Percentiles rank a stretch among this genome's conserved stretches.
Evolutionary conservation across 352 stramenopile species (phyloP).

Genomic region (Peronospora belbahrii): DNA sequence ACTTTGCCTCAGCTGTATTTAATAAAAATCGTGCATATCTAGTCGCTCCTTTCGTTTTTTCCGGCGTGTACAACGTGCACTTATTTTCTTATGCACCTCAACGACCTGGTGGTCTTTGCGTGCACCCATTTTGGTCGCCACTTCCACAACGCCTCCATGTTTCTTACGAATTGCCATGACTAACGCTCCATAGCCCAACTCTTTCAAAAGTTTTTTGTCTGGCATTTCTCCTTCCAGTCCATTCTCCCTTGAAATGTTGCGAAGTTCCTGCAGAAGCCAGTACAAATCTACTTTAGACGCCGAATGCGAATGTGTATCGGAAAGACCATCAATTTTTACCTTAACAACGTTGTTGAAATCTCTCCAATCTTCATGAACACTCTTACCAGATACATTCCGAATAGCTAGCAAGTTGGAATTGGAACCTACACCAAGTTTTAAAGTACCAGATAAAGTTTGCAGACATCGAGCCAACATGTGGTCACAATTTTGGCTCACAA

Average conservation of each 20-base stretch:
- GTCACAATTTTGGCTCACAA: conserved; percentile 6
- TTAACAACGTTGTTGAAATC: conserved; percentile 57
- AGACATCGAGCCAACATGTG: conserved; percentile 19
- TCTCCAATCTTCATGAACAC: conserved; percentile 32
- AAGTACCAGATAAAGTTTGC: background rate
- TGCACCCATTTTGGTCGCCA: conserved; percentile 51
- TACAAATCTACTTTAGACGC: conserved; percentile 1
- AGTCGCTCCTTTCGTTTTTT: conserved; percentile 47
- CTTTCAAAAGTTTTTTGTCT: conserved; percentile 67
- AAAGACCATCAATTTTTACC: conserved; percentile 24
- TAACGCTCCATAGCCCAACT: conserved; percentile 48
- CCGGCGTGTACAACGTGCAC: conserved; percentile 49
- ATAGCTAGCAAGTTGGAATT: background rate
- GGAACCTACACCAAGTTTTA: conserved; percentile 1
- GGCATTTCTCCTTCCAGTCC: conserved; percentile 34
- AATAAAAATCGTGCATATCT: conserved; percentile 68
- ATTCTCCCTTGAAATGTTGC: conserved; percentile 47
- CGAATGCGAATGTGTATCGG: background rate
- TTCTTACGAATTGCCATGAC: conserved; percentile 78
- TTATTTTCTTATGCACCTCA: conserved; percentile 68
- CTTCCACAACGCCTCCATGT: conserved; percentile 58
- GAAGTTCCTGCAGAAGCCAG: conserved; percentile 38
- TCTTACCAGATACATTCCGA: conserved; percentile 8
- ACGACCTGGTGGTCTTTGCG: conserved; percentile 27
- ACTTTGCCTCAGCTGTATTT: conserved; percentile 17